phyloP scores from a whole-genome alignment of 257 asterid genomes.

The Solanum pinnatisectum region DNA sequence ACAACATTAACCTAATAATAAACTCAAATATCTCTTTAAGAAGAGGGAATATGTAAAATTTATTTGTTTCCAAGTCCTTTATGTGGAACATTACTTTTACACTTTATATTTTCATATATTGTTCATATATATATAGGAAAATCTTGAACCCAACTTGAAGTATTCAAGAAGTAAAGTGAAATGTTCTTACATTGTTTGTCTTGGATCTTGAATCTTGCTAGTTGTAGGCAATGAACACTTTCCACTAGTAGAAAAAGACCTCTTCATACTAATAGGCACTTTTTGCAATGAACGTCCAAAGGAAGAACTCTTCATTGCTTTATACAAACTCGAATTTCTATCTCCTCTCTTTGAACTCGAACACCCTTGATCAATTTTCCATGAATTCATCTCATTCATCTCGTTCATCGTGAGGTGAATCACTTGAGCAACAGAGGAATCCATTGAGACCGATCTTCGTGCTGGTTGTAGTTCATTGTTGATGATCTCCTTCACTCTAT shows the following conservation, averaged over 20 bases:
- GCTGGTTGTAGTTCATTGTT: constrained; percentile 19
- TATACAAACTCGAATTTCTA: constrained; percentile 15
- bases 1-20: not conserved
- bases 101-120: not conserved
- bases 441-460: constrained; percentile 60
- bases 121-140: not conserved
- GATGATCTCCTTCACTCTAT: constrained; percentile 6
- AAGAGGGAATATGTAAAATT: not conserved
- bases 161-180: not conserved
- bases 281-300: constrained; percentile 31
- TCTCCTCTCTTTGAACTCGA: constrained; percentile 10
- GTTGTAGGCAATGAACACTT: constrained; percentile 12
- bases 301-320: constrained; percentile 38
- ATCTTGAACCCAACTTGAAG: not conserved
- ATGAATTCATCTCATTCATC: not conserved
- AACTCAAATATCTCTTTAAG: not conserved
- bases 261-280: constrained; percentile 42
- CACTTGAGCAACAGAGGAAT: constrained; percentile 24
- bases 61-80: not conserved
- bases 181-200: not conserved
- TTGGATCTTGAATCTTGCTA: constrained; percentile 7
- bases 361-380: constrained; percentile 22
- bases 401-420: not conserved
- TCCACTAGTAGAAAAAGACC: constrained; percentile 49
- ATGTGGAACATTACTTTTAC: not conserved